Evolutionary conservation across 169 alveolate species (phyloP), one percentile per base, ranked within the genome.

Genomic region (Ichthyophthirius multifiliis): DNA sequence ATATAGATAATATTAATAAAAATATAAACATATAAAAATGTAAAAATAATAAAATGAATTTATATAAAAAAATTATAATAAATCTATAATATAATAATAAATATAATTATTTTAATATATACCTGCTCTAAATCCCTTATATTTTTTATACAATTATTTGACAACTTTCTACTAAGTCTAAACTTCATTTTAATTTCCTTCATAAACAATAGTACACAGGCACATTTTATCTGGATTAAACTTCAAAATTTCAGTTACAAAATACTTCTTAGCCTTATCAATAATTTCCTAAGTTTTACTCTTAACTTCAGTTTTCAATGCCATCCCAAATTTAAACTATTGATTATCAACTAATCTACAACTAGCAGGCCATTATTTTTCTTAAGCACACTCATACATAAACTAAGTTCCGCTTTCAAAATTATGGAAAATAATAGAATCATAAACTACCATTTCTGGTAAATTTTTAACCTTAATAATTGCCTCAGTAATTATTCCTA

Each of bases 401-500:
- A 92, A 94, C 46, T 89, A 86, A 43, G 88, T 85, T 34, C 97
- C 97, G 30, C 67, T 30, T 48, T 90, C 96, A 75, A 90, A 94
- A 74, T 77, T 83, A 27, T 95, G 97, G 91, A 94, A 94, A 43
- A 92, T 87, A 27, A 92, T 82, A n/a, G 95, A 89, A 30, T 94
- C 96, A 76, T 81, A 94, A 43, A 73, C 84, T 39, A 85, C 83
- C 5, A 55, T 90, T 83, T 89, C 91, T 9, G 97, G 96, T 6
- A 85, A 47, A 20, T 67, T 35, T 76, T 92, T 89, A 16, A 94
- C 83, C 47, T 93, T 84, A 12, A 94, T 77, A 4, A 89, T 80
- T n/a, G 93, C 96, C 47, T 92, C 92, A 27, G 97, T 94, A 18
- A 94, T 85, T 45, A 94, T 87, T 47, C 97, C 97, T 37, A 90